These are phyloP conservation scores for Ogataea salicorniae DNA, from an alignment of 805 yeast genomes.

Conservation along the genomic window DNA sequence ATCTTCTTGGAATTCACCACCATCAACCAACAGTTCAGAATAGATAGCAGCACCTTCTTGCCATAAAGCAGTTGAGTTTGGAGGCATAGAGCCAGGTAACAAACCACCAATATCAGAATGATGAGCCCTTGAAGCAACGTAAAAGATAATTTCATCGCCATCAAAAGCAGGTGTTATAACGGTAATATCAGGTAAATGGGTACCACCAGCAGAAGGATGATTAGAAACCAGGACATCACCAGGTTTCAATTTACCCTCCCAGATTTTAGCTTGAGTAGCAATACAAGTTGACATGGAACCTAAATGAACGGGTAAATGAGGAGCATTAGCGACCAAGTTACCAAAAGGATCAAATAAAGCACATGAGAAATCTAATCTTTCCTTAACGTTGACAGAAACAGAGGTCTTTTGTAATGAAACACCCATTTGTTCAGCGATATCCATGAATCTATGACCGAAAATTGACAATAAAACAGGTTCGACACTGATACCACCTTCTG, in stretches of 20 bases:
- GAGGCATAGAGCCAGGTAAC: slow-evolving; percentile 93
- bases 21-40: slow-evolving; percentile 66
- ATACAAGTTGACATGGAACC: slow-evolving; percentile 86
- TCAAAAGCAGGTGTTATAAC: slow-evolving; percentile 86
- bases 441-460: slow-evolving; percentile 82
- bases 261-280: slow-evolving; percentile 53
- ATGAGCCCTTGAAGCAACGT: slow-evolving; percentile 92
- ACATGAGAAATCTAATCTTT: slow-evolving; percentile 78
- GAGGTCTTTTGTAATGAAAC: slow-evolving; percentile 72
- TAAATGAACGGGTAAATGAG: slow-evolving; percentile 81
- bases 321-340: slow-evolving; percentile 82
- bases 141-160: slow-evolving; percentile 61
- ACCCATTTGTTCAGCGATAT: slow-evolving; percentile 90
- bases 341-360: slow-evolving; percentile 75
- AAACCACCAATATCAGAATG: slow-evolving; percentile 95
- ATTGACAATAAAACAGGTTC: slow-evolving; percentile 74
- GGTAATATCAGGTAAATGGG: slow-evolving; percentile 86
- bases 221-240: slow-evolving; percentile 79
- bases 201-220: slow-evolving; percentile 82
- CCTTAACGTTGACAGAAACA: slow-evolving; percentile 79
- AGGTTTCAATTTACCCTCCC: slow-evolving; percentile 58
- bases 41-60: slow-evolving; percentile 90
- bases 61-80: slow-evolving; percentile 75
- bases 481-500: slow-evolving; percentile 30
- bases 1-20: slow-evolving; percentile 72